Conservation (phyloP, 1,284 basidiomycete species). For the Pseudozyma hubeiensis region DNA sequence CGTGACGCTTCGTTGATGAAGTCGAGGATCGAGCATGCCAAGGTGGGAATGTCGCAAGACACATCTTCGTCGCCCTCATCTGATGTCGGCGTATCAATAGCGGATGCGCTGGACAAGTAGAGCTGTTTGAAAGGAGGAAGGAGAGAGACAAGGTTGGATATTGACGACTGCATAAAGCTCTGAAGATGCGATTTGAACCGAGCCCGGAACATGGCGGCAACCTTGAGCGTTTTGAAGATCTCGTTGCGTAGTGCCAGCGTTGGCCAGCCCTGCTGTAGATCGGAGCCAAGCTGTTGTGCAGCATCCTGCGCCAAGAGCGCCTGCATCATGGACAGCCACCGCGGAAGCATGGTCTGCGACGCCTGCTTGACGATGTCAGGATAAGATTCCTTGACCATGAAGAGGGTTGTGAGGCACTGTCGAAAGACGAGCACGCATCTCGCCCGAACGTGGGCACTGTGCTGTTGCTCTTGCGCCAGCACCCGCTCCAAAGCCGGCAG, state of each 20-base stretch:
- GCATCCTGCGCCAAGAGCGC: slow-evolving; percentile 30
- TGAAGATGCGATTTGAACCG: slow-evolving; percentile 53
- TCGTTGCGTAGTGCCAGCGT: slow-evolving; percentile 54
- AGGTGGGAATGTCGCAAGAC: slow-evolving; percentile 75
- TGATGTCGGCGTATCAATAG: slow-evolving; percentile 73
- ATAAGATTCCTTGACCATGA: slow-evolving; percentile 93
- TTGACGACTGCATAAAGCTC: slow-evolving; percentile 30
- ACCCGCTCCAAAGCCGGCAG: slow-evolving; percentile 59
- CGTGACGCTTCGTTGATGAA: slow-evolving; percentile 78
- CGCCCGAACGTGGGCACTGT: slow-evolving; percentile 72
- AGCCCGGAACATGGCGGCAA: slow-evolving; percentile 55
- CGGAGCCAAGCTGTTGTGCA: slow-evolving; percentile 21
- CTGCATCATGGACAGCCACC: slow-evolving; percentile 74
- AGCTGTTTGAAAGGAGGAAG: slow-evolving; percentile 45
- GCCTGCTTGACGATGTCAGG: slow-evolving; percentile 87
- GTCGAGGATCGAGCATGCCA: slow-evolving; percentile 83
- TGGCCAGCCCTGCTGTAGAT: slow-evolving; percentile 43
- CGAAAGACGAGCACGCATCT: slow-evolving; percentile 88
- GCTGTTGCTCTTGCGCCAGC: slow-evolving; percentile 32
- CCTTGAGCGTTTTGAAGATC: slow-evolving; percentile 60
- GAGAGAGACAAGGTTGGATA: slow-evolving; percentile 44
- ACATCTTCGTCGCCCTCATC: slow-evolving; percentile 79
- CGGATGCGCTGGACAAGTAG: slow-evolving; percentile 69
- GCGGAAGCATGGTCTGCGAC: slow-evolving; percentile 80
- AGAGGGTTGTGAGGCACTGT: slow-evolving; percentile 87